Evolutionary conservation across 441 rosid species (phyloP).

Genomic region (Brassica hybrid): DNA sequence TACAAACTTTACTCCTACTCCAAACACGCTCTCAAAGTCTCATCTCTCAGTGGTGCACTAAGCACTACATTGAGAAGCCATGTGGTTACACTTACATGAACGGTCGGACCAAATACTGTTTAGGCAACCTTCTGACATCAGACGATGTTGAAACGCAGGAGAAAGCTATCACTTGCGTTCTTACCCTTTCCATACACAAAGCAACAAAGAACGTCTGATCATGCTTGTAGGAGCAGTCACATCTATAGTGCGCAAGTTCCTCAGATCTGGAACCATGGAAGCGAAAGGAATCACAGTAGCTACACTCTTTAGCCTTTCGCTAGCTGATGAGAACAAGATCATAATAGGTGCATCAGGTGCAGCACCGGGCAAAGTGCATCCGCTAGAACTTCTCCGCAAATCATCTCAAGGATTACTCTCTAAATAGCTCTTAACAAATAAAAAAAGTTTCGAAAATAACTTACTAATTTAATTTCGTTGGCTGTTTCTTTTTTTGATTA

Average conservation of each 20-base stretch:
- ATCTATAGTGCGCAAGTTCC: slow-evolving; percentile 79
- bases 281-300: slow-evolving; percentile 92
- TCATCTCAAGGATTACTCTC: no score
- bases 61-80: slow-evolving; percentile 71
- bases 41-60: slow-evolving; percentile 74
- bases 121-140: slow-evolving; percentile 60
- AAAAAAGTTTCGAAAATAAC: slow-evolving; percentile 5
- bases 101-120: slow-evolving; percentile 56
- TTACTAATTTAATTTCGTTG: background rate
- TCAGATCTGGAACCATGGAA: slow-evolving; percentile 81
- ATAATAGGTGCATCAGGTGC: slow-evolving; percentile 92
- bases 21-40: slow-evolving; percentile 82
- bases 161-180: slow-evolving; percentile 83
- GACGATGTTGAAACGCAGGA: slow-evolving; percentile 67
- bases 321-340: slow-evolving; percentile 85
- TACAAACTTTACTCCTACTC: slow-evolving; percentile 76
- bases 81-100: slow-evolving; percentile 22
- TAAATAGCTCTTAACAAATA: background rate
- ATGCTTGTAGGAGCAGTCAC: slow-evolving; percentile 91
- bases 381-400: no score
- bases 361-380: background rate
- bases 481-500: background rate
- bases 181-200: slow-evolving; percentile 80
- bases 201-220: slow-evolving; percentile 74
- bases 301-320: slow-evolving; percentile 83